Conservation (phyloP, 306 rosid species). For the Dryas octopetala region DNA sequence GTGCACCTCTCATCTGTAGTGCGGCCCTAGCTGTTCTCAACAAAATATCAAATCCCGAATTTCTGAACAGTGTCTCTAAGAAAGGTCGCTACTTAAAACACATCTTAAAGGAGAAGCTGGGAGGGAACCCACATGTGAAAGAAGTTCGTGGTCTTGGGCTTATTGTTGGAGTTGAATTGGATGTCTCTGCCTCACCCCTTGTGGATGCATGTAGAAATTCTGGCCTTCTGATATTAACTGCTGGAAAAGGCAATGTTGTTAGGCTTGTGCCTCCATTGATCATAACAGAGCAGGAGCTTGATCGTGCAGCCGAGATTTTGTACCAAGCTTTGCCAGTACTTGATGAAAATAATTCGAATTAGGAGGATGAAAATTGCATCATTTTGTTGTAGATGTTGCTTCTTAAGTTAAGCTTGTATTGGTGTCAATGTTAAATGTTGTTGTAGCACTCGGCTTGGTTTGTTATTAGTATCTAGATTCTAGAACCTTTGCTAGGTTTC, state of each 20-base stretch:
- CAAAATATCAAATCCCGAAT: constrained; percentile 61
- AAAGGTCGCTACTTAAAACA: constrained; percentile 70
- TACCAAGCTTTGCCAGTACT: constrained; percentile 49
- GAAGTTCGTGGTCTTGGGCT: constrained; percentile 82
- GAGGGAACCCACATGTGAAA: constrained; percentile 62
- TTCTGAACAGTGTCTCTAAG: constrained; percentile 57
- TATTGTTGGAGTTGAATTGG: constrained; percentile 74
- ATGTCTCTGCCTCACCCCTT: constrained; percentile 58
- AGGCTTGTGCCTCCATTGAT: constrained; percentile 92
- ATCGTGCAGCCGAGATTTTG: constrained; percentile 60
- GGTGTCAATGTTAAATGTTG: neutral
- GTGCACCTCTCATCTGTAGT: constrained; percentile 64
- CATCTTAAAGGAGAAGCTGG: constrained; percentile 66
- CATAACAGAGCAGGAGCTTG: constrained; percentile 76
- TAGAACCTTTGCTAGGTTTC: neutral
- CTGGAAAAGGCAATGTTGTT: constrained; percentile 82
- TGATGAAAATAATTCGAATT: constrained; percentile 36
- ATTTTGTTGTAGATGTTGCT: neutral
- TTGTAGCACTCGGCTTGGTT: neutral
- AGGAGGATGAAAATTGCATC: constrained; percentile 16
- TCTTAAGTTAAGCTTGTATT: constrained; percentile 1
- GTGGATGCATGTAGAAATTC: constrained; percentile 74
- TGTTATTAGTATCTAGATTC: neutral
- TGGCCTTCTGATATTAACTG: constrained; percentile 75
- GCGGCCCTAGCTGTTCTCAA: constrained; percentile 76